A percentile compares a stretch with the other conserved stretches of the same genome.
Conservation (phyloP, 768 basidiomycete genomes). For the Hygrocybe punicea region DNA sequence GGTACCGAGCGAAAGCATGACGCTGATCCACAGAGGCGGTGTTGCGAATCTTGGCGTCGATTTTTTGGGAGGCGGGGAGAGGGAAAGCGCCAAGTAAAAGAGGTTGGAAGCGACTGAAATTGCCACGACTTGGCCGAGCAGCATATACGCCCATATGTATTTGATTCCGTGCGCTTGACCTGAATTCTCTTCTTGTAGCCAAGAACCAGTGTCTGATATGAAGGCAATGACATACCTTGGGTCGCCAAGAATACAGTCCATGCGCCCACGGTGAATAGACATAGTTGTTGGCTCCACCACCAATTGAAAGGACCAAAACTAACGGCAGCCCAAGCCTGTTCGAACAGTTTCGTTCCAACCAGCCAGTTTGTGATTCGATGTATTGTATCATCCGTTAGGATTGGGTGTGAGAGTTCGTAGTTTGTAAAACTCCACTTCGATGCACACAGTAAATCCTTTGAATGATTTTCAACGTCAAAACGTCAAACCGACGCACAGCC, state of each 20-base stretch:
- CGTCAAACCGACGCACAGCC: too few species aligned
- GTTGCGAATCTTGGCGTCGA: conserved; percentile 5
- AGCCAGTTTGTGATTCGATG: conserved; percentile 53
- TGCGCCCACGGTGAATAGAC: conserved; percentile 54
- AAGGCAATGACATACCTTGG: conserved; percentile 42
- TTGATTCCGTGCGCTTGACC: conserved; percentile 43
- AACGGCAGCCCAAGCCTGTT: conserved; percentile 51
- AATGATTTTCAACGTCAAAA: too few species aligned
- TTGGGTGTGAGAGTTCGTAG: conserved; percentile 32
- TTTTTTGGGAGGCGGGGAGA: conserved; percentile 20
- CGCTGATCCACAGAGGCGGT: conserved; percentile 38
- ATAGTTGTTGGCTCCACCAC: conserved; percentile 72
- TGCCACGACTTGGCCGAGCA: conserved; percentile 69
- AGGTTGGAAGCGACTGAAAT: conserved; percentile 64
- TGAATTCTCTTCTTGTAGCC: conserved; percentile 5
- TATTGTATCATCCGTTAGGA: conserved; percentile 8
- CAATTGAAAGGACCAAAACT: conserved; percentile 49
- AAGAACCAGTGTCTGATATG: neutral
- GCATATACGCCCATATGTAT: conserved; percentile 64
- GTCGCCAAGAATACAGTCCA: conserved; percentile 52
- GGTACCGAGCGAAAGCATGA: conserved; percentile 45
- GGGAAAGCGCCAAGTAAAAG: conserved; percentile 52
- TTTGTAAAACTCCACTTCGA: conserved; percentile 55
- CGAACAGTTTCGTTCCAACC: conserved; percentile 51
- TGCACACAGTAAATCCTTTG: too few species aligned